phyloP scores from a whole-genome alignment of 768 basidiomycete species.

The Hericium erinaceus region DNA sequence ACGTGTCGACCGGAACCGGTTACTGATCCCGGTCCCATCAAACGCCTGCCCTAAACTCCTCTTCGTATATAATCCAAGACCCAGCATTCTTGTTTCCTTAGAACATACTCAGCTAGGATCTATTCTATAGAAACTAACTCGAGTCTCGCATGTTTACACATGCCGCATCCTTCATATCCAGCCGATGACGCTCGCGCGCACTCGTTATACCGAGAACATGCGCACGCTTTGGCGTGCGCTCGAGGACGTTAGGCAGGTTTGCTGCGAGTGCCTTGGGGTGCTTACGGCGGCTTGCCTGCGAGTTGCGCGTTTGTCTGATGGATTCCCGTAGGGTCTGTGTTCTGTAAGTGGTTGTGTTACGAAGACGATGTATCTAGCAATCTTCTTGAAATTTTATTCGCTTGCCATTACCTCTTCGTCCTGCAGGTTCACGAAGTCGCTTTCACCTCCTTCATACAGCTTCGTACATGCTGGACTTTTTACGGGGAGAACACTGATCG shows the following conservation, averaged over 20 bases:
- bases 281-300: background rate
- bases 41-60: background rate
- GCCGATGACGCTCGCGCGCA: constrained; percentile 57
- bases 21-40: too few species aligned
- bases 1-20: too few species aligned
- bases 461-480: too few species aligned
- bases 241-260: background rate
- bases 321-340: background rate
- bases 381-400: too few species aligned
- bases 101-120: constrained; percentile 79
- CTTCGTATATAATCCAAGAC: background rate
- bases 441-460: too few species aligned
- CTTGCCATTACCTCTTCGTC: too few species aligned
- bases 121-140: constrained; percentile 73
- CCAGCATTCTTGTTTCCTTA: constrained; percentile 26
- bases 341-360: background rate
- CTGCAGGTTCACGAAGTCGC: too few species aligned
- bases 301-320: constrained; percentile 2
- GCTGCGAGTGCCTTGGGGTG: background rate
- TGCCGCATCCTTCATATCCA: constrained; percentile 66
- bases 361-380: too few species aligned
- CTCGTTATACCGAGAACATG: constrained; percentile 66
- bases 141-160: constrained; percentile 75
- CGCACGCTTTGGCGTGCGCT: constrained; percentile 14
- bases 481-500: too few species aligned